Base-by-base conservation (phyloP, 495 filamentous ascomycete genomes). In the Neurospora sp. region DNA sequence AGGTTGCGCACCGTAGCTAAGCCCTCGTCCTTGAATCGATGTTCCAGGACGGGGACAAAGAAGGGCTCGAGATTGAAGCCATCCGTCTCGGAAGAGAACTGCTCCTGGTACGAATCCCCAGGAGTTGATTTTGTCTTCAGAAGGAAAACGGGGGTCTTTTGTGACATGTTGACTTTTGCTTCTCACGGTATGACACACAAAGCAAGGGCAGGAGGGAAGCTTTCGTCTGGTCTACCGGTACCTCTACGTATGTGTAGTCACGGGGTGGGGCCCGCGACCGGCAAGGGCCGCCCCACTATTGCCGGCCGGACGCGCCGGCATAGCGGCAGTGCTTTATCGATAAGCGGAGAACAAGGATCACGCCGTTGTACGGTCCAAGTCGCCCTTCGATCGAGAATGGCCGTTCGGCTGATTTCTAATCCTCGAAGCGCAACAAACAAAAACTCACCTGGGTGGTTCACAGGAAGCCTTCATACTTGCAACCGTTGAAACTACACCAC, bases 81-180 rank as follows among this genome's bases (percentile, higher is more conserved):
- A 49, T 83, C 76, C 35, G 76, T 71, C 37, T 80, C 44, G 14
- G 80, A 71, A 42, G 87, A 84, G 82, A 98, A 94, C 75, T 89
- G 88, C 62, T 93, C 90, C 69, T 91, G 88, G 81, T 98, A 98
- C 38, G 88, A 86, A 81, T 98, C 95, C 12, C 84, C 84, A 0
- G 94, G 93, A 2, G 83, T 85, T 3, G 94, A 97, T 79, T 88
- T 90, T 10, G 94, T 97, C 82, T 98, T 98, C 71, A 98, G 89
- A 23, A 98, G 88, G 44, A 97, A 86, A 39, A 97, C 77, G 1
- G 92, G 91, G 16, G 86, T 85, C 39, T 76, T 81, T 6, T 69
- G 69, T 35, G 75, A 10, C 75, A 78, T 77, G 42, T 37, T 75
- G 40, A 20, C 38, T 40, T 35, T 62, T 62, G 2, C 54, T 31